Base-by-base conservation (phyloP, 768 basidiomycete species). In the Hemileccinum rubropunctum region DNA sequence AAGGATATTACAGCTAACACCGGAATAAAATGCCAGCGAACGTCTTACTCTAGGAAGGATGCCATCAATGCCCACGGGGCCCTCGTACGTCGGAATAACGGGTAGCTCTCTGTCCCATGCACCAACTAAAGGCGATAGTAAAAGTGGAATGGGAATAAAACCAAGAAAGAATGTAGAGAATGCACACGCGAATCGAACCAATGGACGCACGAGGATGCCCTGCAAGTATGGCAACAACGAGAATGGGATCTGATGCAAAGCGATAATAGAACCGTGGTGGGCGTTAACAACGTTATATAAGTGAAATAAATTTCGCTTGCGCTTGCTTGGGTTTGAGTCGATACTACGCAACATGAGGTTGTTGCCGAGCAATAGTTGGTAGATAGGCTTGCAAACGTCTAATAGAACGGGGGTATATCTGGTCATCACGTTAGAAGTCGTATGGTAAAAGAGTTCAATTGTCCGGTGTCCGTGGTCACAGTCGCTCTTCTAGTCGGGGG, bases 401-500 rank as follows among this genome's bases (percentile, higher is more conserved):
- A 67, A 46, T 58, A 56, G 58, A 64, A 67, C 42, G 53, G 56
- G 64, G 64, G 60, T 67, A 67, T 69, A 67, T 56, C 47, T 56
- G 57, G 48, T 63, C 61, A 58, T 69, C 65, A 58, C 61, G 57
- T 68, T 62, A 68, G 59, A 53, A 56, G 64, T 70, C 66, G 61
- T 68, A 70, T 48, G 52, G 49, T 68, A 68, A 54, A 54, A 54
- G 45, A 37, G 52, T 61, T 58, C 54, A 30, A 52, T 58, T 57
- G 52, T 53, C 43, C 41, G 45, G 37, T 38, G 47, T 54, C 47
- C 56, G 42, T 51, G 41, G 36, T 70, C 58, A 68, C 63, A 34
- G 47, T 48, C 63, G 58, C 57, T 68, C 69, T 49, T 71, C 69
- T 30, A 51, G 66, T 59, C 63, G 57, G 13, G 77, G 76, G 1